Evolutionary conservation across 352 stramenopile genomes (phyloP), one percentile per base, ranked within the genome.

Genomic region (Aphanomyces cochlioides): DNA sequence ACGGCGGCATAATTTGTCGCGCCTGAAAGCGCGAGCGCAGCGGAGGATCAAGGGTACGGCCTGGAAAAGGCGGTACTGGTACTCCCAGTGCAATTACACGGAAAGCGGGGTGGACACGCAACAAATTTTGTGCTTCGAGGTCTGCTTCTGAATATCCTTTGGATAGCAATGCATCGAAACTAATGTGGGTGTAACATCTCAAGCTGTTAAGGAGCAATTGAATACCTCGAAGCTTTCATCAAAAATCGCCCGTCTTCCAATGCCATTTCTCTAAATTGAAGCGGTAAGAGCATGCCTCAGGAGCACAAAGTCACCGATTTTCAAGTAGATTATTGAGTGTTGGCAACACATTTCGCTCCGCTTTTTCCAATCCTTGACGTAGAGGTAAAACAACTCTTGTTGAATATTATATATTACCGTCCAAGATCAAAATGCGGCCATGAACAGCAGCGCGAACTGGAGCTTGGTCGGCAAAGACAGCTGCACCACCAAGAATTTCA

Each of bases 291-390:
- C 13, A 12, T 68, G 1, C 28, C 7, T n/a, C 13, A 28, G 28
- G 28, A 28, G 28, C 28, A 28, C 28, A 8, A 34, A 12, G 7
- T 48, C 47, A 85, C 79, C 96, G 77, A 75, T 98, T 98, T 75
- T 99, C 96, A 7, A 98, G 79, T 39, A 99, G 72, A 74, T 99
- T 99, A 75, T 98, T 99, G 12, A 99, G 75, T n/a, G 95, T 98
- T 0, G 96, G 96, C 38, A 99, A 78, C 1, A 99, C 96, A 72
- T 99, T 99, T 19, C 96, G 78, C 74, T 98, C 93, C 8, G 95
- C 95, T 54, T 97, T 97, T 76, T 99, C 94, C 13, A 99, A 63
- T 3, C 85, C 86, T 93, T 36, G 5, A 34, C 3, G 64, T n/a
- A 17, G 17, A 6, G 19, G 36, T 15, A 28, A 28, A 28, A 28